These are phyloP conservation scores for Cryptococcus sp. DNA, from an alignment of 1,284 basidiomycete species.

Conservation along the genomic window DNA sequence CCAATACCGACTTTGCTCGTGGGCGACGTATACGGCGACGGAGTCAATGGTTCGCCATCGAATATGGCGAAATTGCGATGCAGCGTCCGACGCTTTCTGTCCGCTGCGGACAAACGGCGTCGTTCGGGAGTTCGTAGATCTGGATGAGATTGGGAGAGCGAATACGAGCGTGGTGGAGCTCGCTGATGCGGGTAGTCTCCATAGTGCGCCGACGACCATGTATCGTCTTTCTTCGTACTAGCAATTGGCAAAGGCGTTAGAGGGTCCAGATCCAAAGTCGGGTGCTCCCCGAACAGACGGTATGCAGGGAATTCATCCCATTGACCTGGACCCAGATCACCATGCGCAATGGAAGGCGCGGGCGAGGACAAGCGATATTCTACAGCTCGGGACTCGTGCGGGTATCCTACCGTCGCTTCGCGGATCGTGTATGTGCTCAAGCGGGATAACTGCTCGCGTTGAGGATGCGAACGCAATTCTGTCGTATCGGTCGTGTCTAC, in stretches of 20 bases:
- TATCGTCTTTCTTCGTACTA: no score
- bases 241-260: no score
- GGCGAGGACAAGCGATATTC: conserved; percentile 13
- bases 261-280: no score
- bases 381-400: conserved; percentile 10
- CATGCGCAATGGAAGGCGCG: background rate
- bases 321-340: background rate
- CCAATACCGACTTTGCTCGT: background rate
- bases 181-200: no score
- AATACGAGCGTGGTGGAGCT: no score
- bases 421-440: conserved; percentile 25
- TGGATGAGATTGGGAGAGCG: background rate
- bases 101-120: background rate
- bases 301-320: background rate
- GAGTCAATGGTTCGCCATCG: conserved; percentile 17
- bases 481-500: no score
- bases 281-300: no score
- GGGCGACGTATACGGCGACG: background rate
- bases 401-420: conserved; percentile 18
- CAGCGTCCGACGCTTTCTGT: conserved; percentile 8
- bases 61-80: conserved; percentile 18
- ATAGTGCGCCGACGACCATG: no score
- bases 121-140: conserved; percentile 3
- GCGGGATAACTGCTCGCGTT: conserved; percentile 5
- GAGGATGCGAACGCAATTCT: conserved; percentile 1